phyloP scores from a whole-genome alignment of 2,329 filamentous ascomycete genomes.

The Aspergillus latus region DNA sequence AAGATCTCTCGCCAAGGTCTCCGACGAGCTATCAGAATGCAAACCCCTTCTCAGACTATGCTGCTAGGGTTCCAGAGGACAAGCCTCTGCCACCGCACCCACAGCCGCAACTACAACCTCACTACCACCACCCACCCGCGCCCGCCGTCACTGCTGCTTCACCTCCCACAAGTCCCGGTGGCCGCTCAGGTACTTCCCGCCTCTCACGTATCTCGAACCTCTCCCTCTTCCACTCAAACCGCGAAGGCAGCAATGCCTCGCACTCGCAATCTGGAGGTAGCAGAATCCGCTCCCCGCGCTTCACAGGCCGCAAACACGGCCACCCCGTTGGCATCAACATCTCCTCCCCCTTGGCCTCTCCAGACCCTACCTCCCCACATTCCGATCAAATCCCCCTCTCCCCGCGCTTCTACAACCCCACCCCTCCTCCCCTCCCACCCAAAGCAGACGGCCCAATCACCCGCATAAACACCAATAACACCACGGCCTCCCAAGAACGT shows the following conservation, averaged over 20 bases:
- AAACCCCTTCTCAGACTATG: conserved; percentile 22
- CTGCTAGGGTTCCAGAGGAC: conserved; percentile 18
- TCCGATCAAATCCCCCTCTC: conserved; percentile 57
- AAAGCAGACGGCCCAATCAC: conserved; percentile 40
- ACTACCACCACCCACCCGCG: neutral
- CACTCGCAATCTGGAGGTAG: conserved; percentile 23
- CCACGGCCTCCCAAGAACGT: conserved; percentile 1
- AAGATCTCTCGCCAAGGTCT: conserved; percentile 19
- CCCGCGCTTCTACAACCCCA: conserved; percentile 57
- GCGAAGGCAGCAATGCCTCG: conserved; percentile 27
- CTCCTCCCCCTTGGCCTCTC: conserved; percentile 53
- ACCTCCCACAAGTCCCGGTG: conserved; percentile 29
- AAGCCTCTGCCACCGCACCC: conserved; percentile 32
- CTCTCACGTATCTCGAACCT: conserved; percentile 42
- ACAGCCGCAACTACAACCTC: conserved; percentile 7
- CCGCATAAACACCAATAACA: conserved; percentile 49
- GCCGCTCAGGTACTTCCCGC: conserved; percentile 34
- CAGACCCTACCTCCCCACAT: conserved; percentile 42
- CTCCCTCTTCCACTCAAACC: conserved; percentile 43
- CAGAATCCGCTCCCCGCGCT: conserved; percentile 45
- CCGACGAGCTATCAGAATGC: conserved; percentile 22
- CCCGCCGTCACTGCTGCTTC: neutral
- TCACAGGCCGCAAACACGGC: conserved; percentile 48
- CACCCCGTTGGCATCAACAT: conserved; percentile 46
- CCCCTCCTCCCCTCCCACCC: conserved; percentile 58